Evolutionary conservation across 2,329 filamentous ascomycete species (phyloP), one percentile per base, ranked within the genome.

Genomic region (Trichoderma breve): DNA sequence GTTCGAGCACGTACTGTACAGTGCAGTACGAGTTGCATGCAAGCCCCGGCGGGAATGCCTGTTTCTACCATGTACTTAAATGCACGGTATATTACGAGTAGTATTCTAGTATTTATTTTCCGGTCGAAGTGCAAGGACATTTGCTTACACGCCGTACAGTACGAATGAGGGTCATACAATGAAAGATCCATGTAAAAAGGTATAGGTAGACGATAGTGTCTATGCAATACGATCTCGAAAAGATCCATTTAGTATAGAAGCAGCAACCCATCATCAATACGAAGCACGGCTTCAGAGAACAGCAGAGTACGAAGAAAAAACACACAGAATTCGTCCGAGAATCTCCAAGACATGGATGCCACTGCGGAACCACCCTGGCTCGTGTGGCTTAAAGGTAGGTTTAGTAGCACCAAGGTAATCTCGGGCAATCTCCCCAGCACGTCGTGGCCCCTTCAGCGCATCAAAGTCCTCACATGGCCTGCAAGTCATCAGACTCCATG

Each of bases 351-450:
- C 62, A 18, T 30, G 15, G 8, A 47, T 24, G 3, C 26, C 26
- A 43, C 8, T 58, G 26, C 51, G 34, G 15, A 14, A 15, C 7
- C 68, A 47, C 63, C 70, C 64, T 43, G 32, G 63, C 24, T 34
- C 39, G n/a, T 68, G 70, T 72, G 70, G 70, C 58, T 72, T 72
- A 34, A 63, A 34, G 55, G 63, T 39, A 28, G 51, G 57, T 63
- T 57, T 21, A 61, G 63, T 43, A 61, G 63, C 68, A 71, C 39
- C 60, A 58, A 53, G 47, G 32, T 72, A 72, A 72, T 72, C 70
- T 72, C 70, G 70, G 70, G 70, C 70, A 72, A 72, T 72, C 70
- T 72, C 70, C 70, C 70, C 64, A 71, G 47, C 32, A 55, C 65
- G 69, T 65, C 66, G 61, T 34, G 58, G 47, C 61, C 60, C 39